Evolutionary conservation across 345 rosid species (phyloP).

Genomic region (Triadica sebifera): DNA sequence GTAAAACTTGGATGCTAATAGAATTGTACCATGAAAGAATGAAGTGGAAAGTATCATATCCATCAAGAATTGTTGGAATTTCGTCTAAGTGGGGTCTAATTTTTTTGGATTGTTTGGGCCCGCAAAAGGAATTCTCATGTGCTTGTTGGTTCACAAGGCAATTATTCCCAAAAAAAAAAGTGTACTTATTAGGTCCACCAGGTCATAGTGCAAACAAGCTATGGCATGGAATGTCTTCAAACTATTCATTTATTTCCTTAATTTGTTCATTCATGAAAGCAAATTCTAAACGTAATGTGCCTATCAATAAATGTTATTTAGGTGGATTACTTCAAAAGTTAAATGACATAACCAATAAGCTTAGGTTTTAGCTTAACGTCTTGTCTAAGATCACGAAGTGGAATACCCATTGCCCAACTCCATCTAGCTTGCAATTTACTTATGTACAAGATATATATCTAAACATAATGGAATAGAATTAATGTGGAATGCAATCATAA

Average conservation of each 20-base stretch:
- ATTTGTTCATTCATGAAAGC: not conserved
- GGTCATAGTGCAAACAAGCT: not conserved
- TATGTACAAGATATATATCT: not conserved
- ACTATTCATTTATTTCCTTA: not conserved
- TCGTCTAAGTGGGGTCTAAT: not conserved
- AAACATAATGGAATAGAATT: not conserved
- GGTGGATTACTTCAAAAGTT: not conserved
- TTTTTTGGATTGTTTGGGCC: slow-evolving; percentile 13
- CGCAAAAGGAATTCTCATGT: slow-evolving; percentile 10
- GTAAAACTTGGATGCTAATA: no score
- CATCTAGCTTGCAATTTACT: no score
- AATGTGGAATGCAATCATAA: not conserved
- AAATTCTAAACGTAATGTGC: not conserved
- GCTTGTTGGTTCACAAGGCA: slow-evolving; percentile 23
- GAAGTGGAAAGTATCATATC: slow-evolving; percentile 5
- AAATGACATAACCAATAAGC: no score
- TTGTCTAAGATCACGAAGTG: no score
- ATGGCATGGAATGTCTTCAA: not conserved
- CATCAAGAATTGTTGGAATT: not conserved
- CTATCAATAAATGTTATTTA: not conserved
- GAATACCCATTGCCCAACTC: no score
- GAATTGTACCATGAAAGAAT: not conserved
- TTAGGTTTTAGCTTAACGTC: not conserved
- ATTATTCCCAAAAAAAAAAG: slow-evolving; percentile 15
- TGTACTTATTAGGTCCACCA: slow-evolving; percentile 9